These are phyloP conservation scores for Coemansia sp. DNA, from an alignment of 192 early-diverging fungal species.

Conservation along the genomic window DNA sequence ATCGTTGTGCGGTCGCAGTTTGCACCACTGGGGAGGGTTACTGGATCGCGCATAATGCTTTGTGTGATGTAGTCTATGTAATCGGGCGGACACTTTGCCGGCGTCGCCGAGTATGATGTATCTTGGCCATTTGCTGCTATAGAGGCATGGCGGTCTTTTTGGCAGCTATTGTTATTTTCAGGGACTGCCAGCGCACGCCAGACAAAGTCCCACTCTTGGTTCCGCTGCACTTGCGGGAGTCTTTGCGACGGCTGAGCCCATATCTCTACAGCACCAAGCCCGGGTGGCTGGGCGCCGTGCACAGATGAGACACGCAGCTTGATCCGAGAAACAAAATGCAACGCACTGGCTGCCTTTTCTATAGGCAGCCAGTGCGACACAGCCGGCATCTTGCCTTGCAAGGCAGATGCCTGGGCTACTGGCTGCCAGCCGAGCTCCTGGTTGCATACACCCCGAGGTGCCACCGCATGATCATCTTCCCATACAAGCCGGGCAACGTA, in stretches of 20 bases:
- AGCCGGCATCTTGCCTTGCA: too few species aligned
- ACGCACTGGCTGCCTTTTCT: background rate
- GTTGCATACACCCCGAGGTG: constrained; percentile 1
- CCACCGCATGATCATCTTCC: background rate
- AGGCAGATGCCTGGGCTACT: too few species aligned
- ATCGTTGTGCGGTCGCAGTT: constrained; percentile 2
- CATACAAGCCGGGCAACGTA: background rate
- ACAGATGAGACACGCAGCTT: background rate
- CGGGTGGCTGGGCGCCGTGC: background rate
- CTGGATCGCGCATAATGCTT: background rate
- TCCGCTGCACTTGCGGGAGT: background rate
- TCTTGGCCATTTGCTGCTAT: background rate
- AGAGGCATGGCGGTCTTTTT: too few species aligned
- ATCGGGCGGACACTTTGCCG: background rate
- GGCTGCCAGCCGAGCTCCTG: background rate
- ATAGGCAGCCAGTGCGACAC: background rate
- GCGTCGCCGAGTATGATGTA: background rate
- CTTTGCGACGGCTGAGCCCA: constrained; percentile 10
- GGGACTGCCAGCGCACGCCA: background rate
- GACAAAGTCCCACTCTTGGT: background rate
- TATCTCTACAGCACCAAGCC: constrained; percentile 1
- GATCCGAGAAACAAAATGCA: background rate
- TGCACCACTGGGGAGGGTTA: constrained; percentile 1
- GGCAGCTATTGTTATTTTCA: too few species aligned
- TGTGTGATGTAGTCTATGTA: constrained; percentile 8